These are phyloP conservation scores for Tulasnella sp. DNA, from an alignment of 768 basidiomycete genomes.

Conservation along the genomic window DNA sequence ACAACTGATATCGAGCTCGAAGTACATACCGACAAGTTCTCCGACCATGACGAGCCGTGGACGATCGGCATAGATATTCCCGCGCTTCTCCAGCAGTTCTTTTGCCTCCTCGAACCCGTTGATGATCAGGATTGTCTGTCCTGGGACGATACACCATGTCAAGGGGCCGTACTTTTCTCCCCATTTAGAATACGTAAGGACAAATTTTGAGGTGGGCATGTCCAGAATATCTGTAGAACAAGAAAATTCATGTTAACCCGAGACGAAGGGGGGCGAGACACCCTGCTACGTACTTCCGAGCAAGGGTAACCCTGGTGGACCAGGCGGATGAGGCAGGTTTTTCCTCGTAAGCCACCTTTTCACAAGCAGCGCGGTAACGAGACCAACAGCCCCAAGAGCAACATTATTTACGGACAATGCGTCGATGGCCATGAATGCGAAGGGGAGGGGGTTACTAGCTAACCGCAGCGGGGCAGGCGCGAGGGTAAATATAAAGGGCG, in stretches of 20 bases:
- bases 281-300: conserved; percentile 41
- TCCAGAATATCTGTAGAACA: conserved; percentile 41
- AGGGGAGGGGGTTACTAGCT: background rate
- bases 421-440: background rate
- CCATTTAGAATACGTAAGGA: conserved; percentile 46
- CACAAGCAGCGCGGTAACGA: background rate
- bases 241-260: background rate
- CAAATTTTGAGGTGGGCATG: conserved; percentile 40
- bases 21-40: conserved; percentile 21
- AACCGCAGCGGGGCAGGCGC: background rate
- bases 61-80: conserved; percentile 44
- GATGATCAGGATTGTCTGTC: conserved; percentile 39
- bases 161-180: conserved; percentile 38
- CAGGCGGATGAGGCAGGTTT: conserved; percentile 41
- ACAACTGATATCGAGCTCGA: background rate
- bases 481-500: background rate
- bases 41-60: conserved; percentile 30
- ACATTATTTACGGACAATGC: background rate
- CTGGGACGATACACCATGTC: conserved; percentile 28
- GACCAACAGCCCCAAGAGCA: background rate
- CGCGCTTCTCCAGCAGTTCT: conserved; percentile 44
- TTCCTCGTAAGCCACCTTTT: conserved; percentile 26
- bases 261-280: background rate
- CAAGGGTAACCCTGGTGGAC: conserved; percentile 51
- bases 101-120: conserved; percentile 38